phyloP scores from a whole-genome alignment of 768 basidiomycete species.

The Lentinula aciculospora region DNA sequence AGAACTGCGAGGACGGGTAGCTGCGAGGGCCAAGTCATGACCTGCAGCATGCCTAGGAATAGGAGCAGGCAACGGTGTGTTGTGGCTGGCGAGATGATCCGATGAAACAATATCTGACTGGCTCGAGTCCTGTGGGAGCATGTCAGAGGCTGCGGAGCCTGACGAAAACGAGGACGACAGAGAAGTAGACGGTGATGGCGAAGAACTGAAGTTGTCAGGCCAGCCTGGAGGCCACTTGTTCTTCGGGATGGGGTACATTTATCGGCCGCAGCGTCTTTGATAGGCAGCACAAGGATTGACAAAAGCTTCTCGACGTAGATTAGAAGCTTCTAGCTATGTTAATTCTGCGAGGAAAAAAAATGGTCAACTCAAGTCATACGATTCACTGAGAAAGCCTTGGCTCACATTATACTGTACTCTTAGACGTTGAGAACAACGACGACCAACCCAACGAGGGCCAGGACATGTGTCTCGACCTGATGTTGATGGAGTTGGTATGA shows the following conservation, averaged over 20 bases:
- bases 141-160: constrained; percentile 30
- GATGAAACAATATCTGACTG: constrained; percentile 34
- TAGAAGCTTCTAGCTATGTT: constrained; percentile 8
- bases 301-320: constrained; percentile 2
- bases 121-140: constrained; percentile 30
- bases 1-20: constrained; percentile 22
- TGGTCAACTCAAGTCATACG: neutral
- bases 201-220: constrained; percentile 26
- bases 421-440: constrained; percentile 7
- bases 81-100: constrained; percentile 31
- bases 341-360: neutral
- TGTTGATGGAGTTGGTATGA: constrained; percentile 5
- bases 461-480: constrained; percentile 7
- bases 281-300: neutral
- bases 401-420: constrained; percentile 10
- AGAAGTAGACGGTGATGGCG: constrained; percentile 31
- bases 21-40: constrained; percentile 17
- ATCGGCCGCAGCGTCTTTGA: constrained; percentile 3
- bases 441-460: neutral
- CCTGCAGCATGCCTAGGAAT: constrained; percentile 22
- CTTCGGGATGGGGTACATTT: neutral
- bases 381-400: neutral
- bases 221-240: constrained; percentile 6
- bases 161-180: constrained; percentile 40
- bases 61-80: constrained; percentile 17